Base-by-base conservation (phyloP, 2,329 filamentous ascomycete species). In the Curvularia hawaiiensis region DNA sequence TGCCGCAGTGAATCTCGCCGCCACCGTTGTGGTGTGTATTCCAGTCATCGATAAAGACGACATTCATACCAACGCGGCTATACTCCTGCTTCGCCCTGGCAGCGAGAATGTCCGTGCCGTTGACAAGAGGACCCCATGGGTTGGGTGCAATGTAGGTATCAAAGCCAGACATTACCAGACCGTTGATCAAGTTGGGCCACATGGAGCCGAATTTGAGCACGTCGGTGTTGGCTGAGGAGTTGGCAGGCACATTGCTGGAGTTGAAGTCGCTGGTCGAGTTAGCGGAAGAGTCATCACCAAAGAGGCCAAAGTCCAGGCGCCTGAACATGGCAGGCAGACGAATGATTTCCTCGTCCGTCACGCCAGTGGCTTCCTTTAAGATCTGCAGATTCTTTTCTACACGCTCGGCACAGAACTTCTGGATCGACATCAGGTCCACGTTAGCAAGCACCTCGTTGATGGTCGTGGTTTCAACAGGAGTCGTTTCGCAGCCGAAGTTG, bases 1-100 rank as follows among this genome's bases (percentile, higher is more conserved):
- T 55, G n/a, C 52, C 56, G 28, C 59, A 59, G 45, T 59, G 52
- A 3, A 61, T 26, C n/a, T 56, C 56, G 18, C 56, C 59, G 20
- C 44, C 52, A 7, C 3, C 50, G 20, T 48, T 50, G 44, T 61
- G 56, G 38, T 61, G 56, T 6, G 43, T 39, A 24, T 56, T 52
- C 43, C 48, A 59, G 49, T 61, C 52, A 35, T 61, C 56, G 11
- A 61, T 18, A 24, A 31, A 56, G 14, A 24, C 46, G 18, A 59
- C 50, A 47, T 41, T 38, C 50, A 56, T 50, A 12, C 44, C 45
- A 16, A 51, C 20, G 22, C 41, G 38, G 20, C 31, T 50, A 39
- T 59, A 61, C 43, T 28, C 48, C 30, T 28, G 20, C 40, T 45
- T 52, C 26, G 35, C 22, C 30, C 26, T 52, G 20, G 33, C 14